Base-by-base conservation (phyloP, 495 filamentous ascomycete species). In the Xylaria curta region DNA sequence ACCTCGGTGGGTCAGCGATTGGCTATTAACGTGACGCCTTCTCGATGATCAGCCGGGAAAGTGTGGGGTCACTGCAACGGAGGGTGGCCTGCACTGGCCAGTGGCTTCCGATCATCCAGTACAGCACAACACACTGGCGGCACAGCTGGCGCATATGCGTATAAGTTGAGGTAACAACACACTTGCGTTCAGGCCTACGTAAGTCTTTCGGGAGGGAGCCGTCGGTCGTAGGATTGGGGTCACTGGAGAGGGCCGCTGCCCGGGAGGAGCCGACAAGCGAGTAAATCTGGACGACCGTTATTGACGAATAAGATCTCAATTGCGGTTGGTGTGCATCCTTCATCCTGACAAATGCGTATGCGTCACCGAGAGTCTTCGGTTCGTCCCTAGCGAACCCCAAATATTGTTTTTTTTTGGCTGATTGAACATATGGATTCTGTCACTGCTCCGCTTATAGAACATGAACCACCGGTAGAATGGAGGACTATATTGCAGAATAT, bases 41-140 rank as follows among this genome's bases (percentile, higher is more conserved):
- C 28, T 33, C n/a, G 47, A 66, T 26, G 64, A 66, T 53, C 46
- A 24, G 26, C 44, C 64, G 64, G 64, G 15, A 66, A 47, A 36
- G 36, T 8, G 44, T 31, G 17, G 64, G 31, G 64, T 28, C 1
- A 8, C 26, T 49, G 62, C 24, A 49, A 21, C 49, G 26, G 44
- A 38, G 62, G 49, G 62, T 12, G 28, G 60, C 60, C 60, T 63
- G 38, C 58, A 60, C 58, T 60, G 36, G 38, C 38, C 60, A 63
- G 21, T 28, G 60, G 60, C 60, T 28, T 63, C 60, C 38, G n/a
- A 28, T 44, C 38, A 12, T 44, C 13, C 38, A 42, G 38, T 63
- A 12, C 36, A 60, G 58, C 58, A 38, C 58, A 12, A 8, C 58
- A 38, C 58, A 19, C 60, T 28, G 60, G 59, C 59, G 59, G 59